phyloP scores from a whole-genome alignment of 495 filamentous ascomycete genomes.

The Astrothelium macrocarpum region DNA sequence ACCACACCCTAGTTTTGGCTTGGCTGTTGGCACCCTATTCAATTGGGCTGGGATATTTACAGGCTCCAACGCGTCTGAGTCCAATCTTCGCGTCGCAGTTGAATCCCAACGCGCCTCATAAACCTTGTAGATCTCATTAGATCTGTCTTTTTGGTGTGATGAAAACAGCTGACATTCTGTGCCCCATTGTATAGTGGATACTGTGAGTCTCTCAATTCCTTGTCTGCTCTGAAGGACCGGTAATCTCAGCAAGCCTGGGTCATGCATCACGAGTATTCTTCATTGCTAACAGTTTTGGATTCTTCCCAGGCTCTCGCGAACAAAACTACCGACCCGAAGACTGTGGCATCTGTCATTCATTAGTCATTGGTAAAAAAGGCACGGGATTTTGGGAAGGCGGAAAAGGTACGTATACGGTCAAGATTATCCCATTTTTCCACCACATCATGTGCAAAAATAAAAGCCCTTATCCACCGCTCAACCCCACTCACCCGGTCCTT shows the following conservation, averaged over 20 bases:
- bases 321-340: conserved; percentile 74
- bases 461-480: no score
- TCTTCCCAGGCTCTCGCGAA: conserved; percentile 48
- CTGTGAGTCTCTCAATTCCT: conserved; percentile 8
- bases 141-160: not conserved
- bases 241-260: not conserved
- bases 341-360: conserved; percentile 66
- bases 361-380: conserved; percentile 58
- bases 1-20: not conserved
- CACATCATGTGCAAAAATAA: no score
- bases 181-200: conserved; percentile 13
- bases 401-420: conserved; percentile 43
- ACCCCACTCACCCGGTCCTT: no score
- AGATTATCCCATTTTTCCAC: not conserved
- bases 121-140: not conserved
- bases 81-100: not conserved
- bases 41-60: not conserved
- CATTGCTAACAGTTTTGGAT: not conserved
- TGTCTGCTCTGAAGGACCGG: not conserved
- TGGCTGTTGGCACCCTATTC: not conserved
- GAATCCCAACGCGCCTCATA: not conserved
- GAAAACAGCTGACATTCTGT: not conserved
- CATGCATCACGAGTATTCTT: not conserved
- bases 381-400: conserved; percentile 89
- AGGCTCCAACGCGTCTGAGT: not conserved